A percentile compares a stretch with the other conserved stretches of the same genome.
phyloP scores from a whole-genome alignment of 805 yeast species.

The Jamesozyma spencerorum region DNA sequence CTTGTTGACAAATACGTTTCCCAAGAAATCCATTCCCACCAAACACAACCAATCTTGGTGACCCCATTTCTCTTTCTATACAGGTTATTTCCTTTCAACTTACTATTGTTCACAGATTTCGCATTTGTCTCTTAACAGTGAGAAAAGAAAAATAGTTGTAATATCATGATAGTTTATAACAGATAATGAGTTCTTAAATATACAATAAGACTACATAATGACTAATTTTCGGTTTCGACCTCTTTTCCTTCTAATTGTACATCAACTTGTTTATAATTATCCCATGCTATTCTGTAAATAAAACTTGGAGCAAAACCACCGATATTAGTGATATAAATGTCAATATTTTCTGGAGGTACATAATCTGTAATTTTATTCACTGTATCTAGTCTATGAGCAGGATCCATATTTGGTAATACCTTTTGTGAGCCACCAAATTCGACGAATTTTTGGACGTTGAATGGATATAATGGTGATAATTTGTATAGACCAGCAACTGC shows the following conservation, averaged over 20 bases:
- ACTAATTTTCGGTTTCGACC: no score
- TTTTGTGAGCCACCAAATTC: slow-evolving; percentile 77
- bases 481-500: slow-evolving; percentile 92
- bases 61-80: no score
- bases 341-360: slow-evolving; percentile 87
- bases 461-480: slow-evolving; percentile 86
- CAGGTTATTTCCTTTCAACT: no score
- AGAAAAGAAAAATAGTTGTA: no score
- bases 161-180: no score
- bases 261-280: slow-evolving; percentile 84
- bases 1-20: slow-evolving; percentile 58
- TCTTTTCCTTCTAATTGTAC: slow-evolving; percentile 38
- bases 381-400: slow-evolving; percentile 38
- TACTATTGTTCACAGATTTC: no score
- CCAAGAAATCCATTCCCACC: slow-evolving; percentile 90
- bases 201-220: no score
- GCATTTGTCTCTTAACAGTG: no score
- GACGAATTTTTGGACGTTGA: slow-evolving; percentile 69
- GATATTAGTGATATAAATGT: slow-evolving; percentile 86
- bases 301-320: slow-evolving; percentile 97
- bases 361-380: slow-evolving; percentile 87
- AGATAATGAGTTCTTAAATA: no score
- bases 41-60: slow-evolving; percentile 46
- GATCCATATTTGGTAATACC: slow-evolving; percentile 46
- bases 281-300: slow-evolving; percentile 89